Evolutionary conservation across 139 green algal species (phyloP), one percentile per base, ranked within the genome.

Genomic region (Tetraselmis striata): DNA sequence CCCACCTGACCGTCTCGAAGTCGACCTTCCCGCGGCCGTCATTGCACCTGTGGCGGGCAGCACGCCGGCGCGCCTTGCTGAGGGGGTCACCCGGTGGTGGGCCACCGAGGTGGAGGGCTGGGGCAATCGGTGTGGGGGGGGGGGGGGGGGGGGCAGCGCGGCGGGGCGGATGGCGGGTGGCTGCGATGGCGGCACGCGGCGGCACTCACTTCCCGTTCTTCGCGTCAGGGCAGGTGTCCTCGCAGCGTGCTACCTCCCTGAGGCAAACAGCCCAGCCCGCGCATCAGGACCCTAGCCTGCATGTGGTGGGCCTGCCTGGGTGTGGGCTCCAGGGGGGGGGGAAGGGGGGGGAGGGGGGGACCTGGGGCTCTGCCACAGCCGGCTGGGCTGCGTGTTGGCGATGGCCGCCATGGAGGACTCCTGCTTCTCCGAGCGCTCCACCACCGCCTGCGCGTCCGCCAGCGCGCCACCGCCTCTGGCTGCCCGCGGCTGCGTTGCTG

Each of bases 131-230:
- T n/a, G n/a, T n/a, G n/a, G n/a, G n/a, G n/a, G n/a, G n/a, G n/a
- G n/a, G n/a, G n/a, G n/a, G n/a, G n/a, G n/a, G n/a, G n/a, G n/a
- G n/a, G n/a, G n/a, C n/a, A n/a, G n/a, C n/a, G n/a, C n/a, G n/a
- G n/a, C n/a, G n/a, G n/a, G n/a, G n/a, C n/a, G n/a, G n/a, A n/a
- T n/a, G n/a, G n/a, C n/a, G n/a, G n/a, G n/a, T n/a, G n/a, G n/a
- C n/a, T n/a, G n/a, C n/a, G n/a, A n/a, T n/a, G n/a, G n/a, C n/a
- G n/a, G n/a, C n/a, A n/a, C n/a, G n/a, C n/a, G n/a, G n/a, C n/a
- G n/a, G n/a, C n/a, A n/a, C n/a, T n/a, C n/a, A 81, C 31, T 28
- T 81, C 11, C 77, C 77, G 22, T 30, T 81, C 26, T 67, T 29
- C 2, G 77, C 77, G 2, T 2, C 30, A 18, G 30, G 28, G 22